Base-by-base conservation (phyloP, 1,284 basidiomycete genomes). In the Blastosporella zonata region DNA sequence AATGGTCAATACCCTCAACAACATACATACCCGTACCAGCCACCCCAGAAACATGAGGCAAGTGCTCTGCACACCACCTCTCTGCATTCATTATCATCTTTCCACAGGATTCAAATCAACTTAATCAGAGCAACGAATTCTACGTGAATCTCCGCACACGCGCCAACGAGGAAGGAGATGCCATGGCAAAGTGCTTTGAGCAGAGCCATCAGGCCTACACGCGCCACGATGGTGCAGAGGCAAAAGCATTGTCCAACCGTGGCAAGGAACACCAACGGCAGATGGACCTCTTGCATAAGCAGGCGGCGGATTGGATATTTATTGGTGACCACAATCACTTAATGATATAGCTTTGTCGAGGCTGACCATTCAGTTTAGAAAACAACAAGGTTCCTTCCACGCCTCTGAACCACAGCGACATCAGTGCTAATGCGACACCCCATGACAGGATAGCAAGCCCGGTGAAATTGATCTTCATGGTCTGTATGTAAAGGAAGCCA, bases 261-360 rank as follows among this genome's bases (percentile, higher is more conserved):
- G 96, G 93, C 6, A 92, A 95, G 66, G 69, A 73, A 43, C 90
- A 96, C 66, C 84, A 94, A 68, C 62, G 69, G 10, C 78, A 82
- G 61, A 94, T 94, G 87, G 85, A 91, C 56, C 67, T 78, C 41
- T 68, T 95, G 56, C 95, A 99, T 66, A 77, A 78, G 54, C 72
- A 97, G 67, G 97, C 96, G 1, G 84, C 85, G 49, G 81, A 87
- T 45, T 96, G 91, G 90, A 97, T 98, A 57, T 98, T 87, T 65
- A 69, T 72, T 50, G 82, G 91, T 93, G 33, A 45, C 28, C 15
- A 35, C 33, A 44, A 9, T 27, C 28, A 33, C 48, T 39, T 15
- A 25, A 35, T n/a, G 21, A n/a, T n/a, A n/a, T n/a, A 13, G 22
- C 22, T 27, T 7, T n/a, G 18, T 42, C 22, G 36, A 2, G 13